Conservation (phyloP, 768 basidiomycete genomes). For the Tricholoma matsutake region DNA sequence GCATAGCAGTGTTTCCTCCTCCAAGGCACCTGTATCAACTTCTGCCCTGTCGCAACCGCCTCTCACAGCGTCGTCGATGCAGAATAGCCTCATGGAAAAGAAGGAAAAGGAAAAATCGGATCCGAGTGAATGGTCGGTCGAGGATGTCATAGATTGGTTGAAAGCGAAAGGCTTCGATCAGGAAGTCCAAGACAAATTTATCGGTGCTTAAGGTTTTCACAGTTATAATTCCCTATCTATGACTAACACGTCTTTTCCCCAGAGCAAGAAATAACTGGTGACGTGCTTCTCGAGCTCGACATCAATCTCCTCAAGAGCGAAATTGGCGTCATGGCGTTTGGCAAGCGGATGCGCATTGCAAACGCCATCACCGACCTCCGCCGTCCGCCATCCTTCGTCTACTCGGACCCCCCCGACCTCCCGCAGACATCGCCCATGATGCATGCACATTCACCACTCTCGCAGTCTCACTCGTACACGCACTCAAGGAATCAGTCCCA, state of each 20-base stretch:
- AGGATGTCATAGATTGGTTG: constrained; percentile 89
- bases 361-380: constrained; percentile 90
- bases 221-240: background rate
- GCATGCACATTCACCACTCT: constrained; percentile 18
- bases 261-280: constrained; percentile 99
- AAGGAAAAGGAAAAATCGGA: constrained; percentile 30
- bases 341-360: constrained; percentile 89
- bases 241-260: constrained; percentile 10
- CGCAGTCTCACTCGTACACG: constrained; percentile 30
- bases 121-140: constrained; percentile 79
- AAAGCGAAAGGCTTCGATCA: constrained; percentile 81
- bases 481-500: constrained; percentile 41
- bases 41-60: constrained; percentile 10
- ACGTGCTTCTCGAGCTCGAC: constrained; percentile 93
- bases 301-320: constrained; percentile 87
- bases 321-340: constrained; percentile 91
- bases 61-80: constrained; percentile 13
- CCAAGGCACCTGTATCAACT: constrained; percentile 8
- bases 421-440: constrained; percentile 32
- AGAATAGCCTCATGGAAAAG: constrained; percentile 17
- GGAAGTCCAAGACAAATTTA: constrained; percentile 80
- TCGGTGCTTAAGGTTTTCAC: constrained; percentile 48
- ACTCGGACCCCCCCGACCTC: constrained; percentile 42
- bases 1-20: constrained; percentile 36
- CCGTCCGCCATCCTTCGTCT: constrained; percentile 61